Base-by-base conservation (phyloP, 768 basidiomycete species). In the Auricularia sp. region DNA sequence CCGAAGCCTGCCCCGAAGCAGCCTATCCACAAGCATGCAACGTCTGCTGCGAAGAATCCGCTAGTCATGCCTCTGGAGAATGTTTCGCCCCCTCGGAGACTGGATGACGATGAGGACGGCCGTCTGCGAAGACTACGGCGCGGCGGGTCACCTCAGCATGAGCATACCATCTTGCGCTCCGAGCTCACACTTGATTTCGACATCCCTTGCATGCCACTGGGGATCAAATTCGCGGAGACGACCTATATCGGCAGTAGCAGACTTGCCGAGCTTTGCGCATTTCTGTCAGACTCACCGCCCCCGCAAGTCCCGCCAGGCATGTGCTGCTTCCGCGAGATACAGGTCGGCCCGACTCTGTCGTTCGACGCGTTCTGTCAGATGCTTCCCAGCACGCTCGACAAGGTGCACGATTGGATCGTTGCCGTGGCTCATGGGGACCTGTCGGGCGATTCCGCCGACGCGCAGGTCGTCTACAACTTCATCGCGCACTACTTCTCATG, bases 221-320 rank as follows among this genome's bases (percentile, higher is more conserved):
- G 85, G 3, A 73, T 82, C 42, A 77, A 78, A 42, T 87, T 92
- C 67, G 71, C 69, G 1, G 44, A 74, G 2, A 74, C 77, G 8
- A 83, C 86, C 5, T 87, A 84, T 66, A 78, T 87, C 54, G 81
- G 80, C 7, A 84, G 77, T 64, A 87, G 88, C 0, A 77, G 80
- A 69, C 80, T 93, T 18, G 72, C 79, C 64, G 83, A 87, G 29
- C 78, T 91, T 16, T 65, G 85, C 60, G 69, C 77, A n/a, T 61
- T 79, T 6, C 11, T 61, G 66, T 79, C 21, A 71, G 73, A 23
- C 70, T 73, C 36, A 64, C 66, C 6, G 64, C 68, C 3, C 72
- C 75, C 62, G 68, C 10, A 65, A 70, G 12, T 62, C 71, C 11
- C 80, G 80, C 2, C 67, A 67, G 1, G 64, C 71, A 14, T 73